These are phyloP conservation scores for Albifimbria verrucaria DNA, from an alignment of 2,329 filamentous ascomycete species.

Conservation along the genomic window DNA sequence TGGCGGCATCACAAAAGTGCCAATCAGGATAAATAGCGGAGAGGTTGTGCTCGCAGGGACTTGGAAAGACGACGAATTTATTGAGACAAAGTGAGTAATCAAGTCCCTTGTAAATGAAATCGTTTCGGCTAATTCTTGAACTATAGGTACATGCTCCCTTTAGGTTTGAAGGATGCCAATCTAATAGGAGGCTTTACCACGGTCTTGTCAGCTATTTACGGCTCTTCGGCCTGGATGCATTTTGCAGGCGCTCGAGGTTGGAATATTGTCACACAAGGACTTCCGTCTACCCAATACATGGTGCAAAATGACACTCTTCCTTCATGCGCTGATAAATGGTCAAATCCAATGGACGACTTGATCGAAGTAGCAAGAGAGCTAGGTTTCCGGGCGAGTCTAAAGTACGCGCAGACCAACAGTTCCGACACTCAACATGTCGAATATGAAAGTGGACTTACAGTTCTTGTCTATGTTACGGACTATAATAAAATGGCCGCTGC, in stretches of 20 bases:
- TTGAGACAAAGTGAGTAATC: slow-evolving; percentile 11
- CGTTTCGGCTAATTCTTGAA: rapidly evolving
- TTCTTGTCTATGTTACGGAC: slow-evolving; percentile 15
- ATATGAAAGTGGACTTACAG: slow-evolving; percentile 10
- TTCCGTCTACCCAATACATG: slow-evolving; percentile 15
- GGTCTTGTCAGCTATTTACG: slow-evolving; percentile 8
- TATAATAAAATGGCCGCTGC: slow-evolving; percentile 18
- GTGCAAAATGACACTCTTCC: slow-evolving; percentile 10
- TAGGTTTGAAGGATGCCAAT: slow-evolving; percentile 8
- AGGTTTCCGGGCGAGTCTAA: slow-evolving; percentile 15
- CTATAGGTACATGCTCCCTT: slow-evolving; percentile 14
- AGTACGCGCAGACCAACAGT: slow-evolving; percentile 14
- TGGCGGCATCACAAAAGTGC: slow-evolving; percentile 12
- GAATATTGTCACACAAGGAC: slow-evolving; percentile 3
- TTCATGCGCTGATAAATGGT: slow-evolving; percentile 10
- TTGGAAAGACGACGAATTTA: slow-evolving; percentile 16
- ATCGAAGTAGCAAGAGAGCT: slow-evolving; percentile 17
- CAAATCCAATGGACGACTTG: slow-evolving; percentile 17
- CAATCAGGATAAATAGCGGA: slow-evolving; percentile 3
- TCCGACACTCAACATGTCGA: slow-evolving; percentile 13
- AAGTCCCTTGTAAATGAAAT: background rate
- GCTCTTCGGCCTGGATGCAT: slow-evolving; percentile 7
- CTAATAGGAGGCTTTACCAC: slow-evolving; percentile 14
- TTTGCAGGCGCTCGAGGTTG: slow-evolving; percentile 15
- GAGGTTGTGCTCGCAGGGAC: slow-evolving; percentile 9